phyloP scores from a whole-genome alignment of 2,329 filamentous ascomycete species.

The Dryadomyces quercivorus region DNA sequence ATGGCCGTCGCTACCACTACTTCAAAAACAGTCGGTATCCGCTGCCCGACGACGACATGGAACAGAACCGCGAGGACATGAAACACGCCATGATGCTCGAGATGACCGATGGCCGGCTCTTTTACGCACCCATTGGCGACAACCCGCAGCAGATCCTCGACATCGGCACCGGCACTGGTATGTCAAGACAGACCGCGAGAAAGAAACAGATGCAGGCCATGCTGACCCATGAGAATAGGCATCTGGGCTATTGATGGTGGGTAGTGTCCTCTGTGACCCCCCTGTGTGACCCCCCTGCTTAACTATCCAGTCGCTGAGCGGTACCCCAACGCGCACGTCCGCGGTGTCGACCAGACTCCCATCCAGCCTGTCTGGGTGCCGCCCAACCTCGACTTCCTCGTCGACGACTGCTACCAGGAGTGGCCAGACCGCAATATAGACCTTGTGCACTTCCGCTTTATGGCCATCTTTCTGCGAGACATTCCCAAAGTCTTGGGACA shows the following conservation, averaged over 20 bases:
- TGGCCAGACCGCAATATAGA: conserved; percentile 23
- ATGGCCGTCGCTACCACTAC: conserved; percentile 21
- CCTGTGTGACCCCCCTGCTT: background rate
- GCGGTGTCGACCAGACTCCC: conserved; percentile 25
- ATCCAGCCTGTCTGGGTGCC: conserved; percentile 48
- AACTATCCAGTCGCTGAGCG: conserved; percentile 2
- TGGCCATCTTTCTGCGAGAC: conserved; percentile 33
- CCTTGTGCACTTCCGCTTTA: conserved; percentile 39
- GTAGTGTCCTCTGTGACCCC: conserved; percentile 9
- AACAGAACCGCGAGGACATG: conserved; percentile 31
- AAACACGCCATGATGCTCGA: conserved; percentile 35
- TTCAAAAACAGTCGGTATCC: conserved; percentile 18
- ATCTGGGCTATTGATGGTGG: conserved; percentile 23
- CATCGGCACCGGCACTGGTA: conserved; percentile 7
- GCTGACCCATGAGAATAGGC: background rate
- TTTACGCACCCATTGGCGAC: conserved; percentile 26
- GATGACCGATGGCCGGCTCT: conserved; percentile 28
- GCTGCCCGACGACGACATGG: conserved; percentile 28
- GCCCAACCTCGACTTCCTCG: conserved; percentile 59
- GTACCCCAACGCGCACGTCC: conserved; percentile 6
- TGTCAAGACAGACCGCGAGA: background rate
- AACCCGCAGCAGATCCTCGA: conserved; percentile 7
- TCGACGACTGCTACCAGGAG: conserved; percentile 41
- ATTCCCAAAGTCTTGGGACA: conserved; percentile 28
- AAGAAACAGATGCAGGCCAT: background rate